Percentiles rank a stretch among this genome's conserved stretches.
phyloP scores from a whole-genome alignment of 176 grass and related monocot genomes.

The Juncus effusus region DNA sequence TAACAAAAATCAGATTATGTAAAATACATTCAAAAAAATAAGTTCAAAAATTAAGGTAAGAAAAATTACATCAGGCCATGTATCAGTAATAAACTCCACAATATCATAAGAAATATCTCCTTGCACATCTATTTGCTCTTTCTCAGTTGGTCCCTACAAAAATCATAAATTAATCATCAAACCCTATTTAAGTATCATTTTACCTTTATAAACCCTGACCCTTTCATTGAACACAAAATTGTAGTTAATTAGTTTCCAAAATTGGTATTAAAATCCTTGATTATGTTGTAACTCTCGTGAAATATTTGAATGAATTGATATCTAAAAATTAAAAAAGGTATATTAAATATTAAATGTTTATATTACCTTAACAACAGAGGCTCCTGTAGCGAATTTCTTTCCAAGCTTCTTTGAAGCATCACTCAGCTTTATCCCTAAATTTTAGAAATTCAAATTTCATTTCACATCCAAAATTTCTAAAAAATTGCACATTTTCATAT shows the following conservation, averaged over 20 bases:
- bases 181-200: neutral
- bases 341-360: neutral
- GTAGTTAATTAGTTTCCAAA: too few species aligned
- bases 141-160: slow-evolving; percentile 86
- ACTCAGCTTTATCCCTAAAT: slow-evolving; percentile 80
- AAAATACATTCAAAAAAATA: neutral
- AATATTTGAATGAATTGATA: too few species aligned
- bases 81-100: slow-evolving; percentile 93
- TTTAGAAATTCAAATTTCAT: slow-evolving; percentile 4
- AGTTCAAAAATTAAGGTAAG: slow-evolving; percentile 3
- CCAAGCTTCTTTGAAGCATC: slow-evolving; percentile 99
- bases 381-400: slow-evolving; percentile 98
- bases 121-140: slow-evolving; percentile 99
- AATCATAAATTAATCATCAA: neutral
- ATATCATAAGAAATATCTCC: slow-evolving; percentile 98
- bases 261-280: too few species aligned
- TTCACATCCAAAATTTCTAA: neutral
- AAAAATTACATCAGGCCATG: slow-evolving; percentile 89
- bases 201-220: too few species aligned
- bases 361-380: slow-evolving; percentile 94
- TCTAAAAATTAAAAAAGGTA: too few species aligned
- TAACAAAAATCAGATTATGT: neutral
- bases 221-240: too few species aligned
- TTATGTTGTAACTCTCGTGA: too few species aligned
- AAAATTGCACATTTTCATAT: neutral